Base-by-base conservation (phyloP, 2,329 filamentous ascomycete species). In the Aspergillus hiratsukae region DNA sequence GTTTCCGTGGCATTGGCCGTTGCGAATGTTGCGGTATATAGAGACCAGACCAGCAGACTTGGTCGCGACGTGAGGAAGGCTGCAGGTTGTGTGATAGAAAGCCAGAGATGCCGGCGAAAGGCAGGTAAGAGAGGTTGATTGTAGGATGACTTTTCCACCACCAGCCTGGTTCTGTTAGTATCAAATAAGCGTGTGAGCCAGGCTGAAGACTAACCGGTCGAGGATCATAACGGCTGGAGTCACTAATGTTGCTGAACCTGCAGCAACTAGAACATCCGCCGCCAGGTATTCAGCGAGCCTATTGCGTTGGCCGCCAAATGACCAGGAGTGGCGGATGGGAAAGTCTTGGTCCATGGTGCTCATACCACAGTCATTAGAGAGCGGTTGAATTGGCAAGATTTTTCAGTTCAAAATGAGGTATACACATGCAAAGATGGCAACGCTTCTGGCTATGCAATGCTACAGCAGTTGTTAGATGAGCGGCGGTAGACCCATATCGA, bases 11-110 rank as follows among this genome's bases (percentile, higher is more conserved):
- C 76, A 78, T 96, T 96, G 63, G 91, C 91, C 1, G 88, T 90
- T n/a, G 91, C 77, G 76, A 96, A 96, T 52, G 91, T 96, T 64
- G 89, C 87, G 58, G 87, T 88, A 79, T 96, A 96, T 52, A 93
- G 79, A 55, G 73, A 70, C 63, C 73, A 74, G 57, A 76, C 73
- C 3, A 76, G 69, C 41, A 74, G 68, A 58, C 70, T 73, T 3
- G 74, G 74, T 48, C 76, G 76, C 52, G 72, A 75, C 48, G 67
- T 66, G 54, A 76, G 66, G 63, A 73, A 75, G 4, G 56, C 64
- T 43, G 73, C 69, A 29, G 74, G 74, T 37, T 72, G 70, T 28
- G 68, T 69, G 51, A 75, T 55, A 10, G 73, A 73, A 51, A 69
- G 65, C 59, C 63, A 66, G 31, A 75, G 54, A 48, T 74, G 71